Evolutionary conservation across 495 filamentous ascomycete species (phyloP), one percentile per base, ranked within the genome.

Genomic region (Evernia prunastri): DNA sequence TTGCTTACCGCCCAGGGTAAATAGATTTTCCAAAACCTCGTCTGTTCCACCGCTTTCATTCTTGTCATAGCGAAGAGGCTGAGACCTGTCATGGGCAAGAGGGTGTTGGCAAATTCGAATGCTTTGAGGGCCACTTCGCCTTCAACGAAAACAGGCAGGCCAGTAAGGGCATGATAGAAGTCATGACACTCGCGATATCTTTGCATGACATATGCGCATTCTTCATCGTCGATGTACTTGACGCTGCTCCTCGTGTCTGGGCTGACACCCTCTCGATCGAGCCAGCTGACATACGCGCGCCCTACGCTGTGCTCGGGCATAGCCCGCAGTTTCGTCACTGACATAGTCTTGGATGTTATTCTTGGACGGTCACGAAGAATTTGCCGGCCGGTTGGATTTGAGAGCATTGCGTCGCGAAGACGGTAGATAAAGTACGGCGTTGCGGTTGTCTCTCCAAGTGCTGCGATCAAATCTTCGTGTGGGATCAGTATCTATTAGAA

Each of bases 181-280:
- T 98, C 94, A 74, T 98, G 94, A 70, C 89, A 94, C 75, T 98
- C 95, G 56, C 94, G 86, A 76, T 98, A 98, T 36, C 94, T 86
- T 82, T 97, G 94, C 90, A 98, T 96, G 6, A 97, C 94, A 74
- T 97, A 98, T 25, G 94, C 94, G 73, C 90, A 96, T 72, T 97
- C 94, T 60, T 86, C 86, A 72, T 96, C 88, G 73, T 97, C 93
- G 60, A 98, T 91, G 75, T 96, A 97, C 51, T 87, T 82, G 31
- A 98, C 94, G 23, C 72, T 68, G 42, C 84, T 78, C 13, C 95
- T 85, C 33, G 95, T 96, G 75, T 97, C 95, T 0, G 94, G 93
- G 2, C 88, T 88, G 4, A 98, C 92, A 45, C 89, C 89, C 77
- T 98, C 94, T 40, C 88, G 83, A 76, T 97, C 91, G 20, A 97